Conservation (phyloP, 2,329 filamentous ascomycete species). For the Neoscytalidium dimidiatum region DNA sequence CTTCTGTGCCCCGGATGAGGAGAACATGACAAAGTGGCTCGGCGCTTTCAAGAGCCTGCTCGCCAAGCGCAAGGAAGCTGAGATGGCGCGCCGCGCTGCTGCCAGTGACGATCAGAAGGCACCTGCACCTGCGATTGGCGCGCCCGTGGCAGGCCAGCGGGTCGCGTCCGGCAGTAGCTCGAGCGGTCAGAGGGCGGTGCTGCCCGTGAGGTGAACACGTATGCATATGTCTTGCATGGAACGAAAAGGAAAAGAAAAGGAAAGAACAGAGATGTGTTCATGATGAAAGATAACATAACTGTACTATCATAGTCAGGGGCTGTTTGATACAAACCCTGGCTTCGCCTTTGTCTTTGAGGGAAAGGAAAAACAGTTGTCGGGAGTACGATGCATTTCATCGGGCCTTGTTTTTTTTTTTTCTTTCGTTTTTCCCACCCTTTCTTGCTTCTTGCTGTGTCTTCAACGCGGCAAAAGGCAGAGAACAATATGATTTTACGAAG, state of each 20-base stretch:
- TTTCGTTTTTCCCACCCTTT: not conserved
- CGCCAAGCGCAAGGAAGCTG: constrained; percentile 64
- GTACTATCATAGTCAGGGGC: not conserved
- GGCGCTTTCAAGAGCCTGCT: constrained; percentile 89
- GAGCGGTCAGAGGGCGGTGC: not conserved
- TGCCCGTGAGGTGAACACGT: not conserved
- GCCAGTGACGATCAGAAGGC: constrained; percentile 1
- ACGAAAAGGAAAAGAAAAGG: not conserved
- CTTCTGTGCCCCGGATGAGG: constrained; percentile 70
- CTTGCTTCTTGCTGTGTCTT: not conserved
- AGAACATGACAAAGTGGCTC: constrained; percentile 78
- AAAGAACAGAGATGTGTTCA: not conserved
- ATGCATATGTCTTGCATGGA: not conserved
- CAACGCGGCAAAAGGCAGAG: not conserved
- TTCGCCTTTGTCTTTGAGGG: not conserved
- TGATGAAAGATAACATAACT: constrained; percentile 6
- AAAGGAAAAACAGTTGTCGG: not conserved
- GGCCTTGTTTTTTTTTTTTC: too few relatives aligned
- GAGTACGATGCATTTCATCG: not conserved
- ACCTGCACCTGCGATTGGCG: not conserved
- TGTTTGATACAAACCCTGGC: not conserved
- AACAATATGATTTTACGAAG: constrained; percentile 10
- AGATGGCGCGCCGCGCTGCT: not conserved
- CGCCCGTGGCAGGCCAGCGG: not conserved
- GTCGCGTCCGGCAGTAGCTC: not conserved